Conservation (phyloP, 768 basidiomycete species). For the Fomitopsis serialis region DNA sequence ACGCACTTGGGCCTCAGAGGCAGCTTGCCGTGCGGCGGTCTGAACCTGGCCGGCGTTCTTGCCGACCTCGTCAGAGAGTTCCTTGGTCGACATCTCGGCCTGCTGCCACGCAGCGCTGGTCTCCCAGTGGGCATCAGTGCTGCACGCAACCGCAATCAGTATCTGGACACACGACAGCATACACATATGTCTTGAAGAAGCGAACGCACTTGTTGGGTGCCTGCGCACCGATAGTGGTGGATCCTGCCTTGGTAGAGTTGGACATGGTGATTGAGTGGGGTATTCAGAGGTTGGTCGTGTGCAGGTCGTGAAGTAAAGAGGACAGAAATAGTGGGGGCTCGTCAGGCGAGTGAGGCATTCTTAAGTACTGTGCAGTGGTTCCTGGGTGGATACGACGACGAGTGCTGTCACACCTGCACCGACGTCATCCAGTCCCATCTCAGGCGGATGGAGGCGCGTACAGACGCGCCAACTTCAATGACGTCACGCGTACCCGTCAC, state of each 20-base stretch:
- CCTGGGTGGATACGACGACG: not conserved
- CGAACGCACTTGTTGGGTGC: conserved; percentile 6
- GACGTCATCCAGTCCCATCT: not conserved
- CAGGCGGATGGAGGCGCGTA: too few relatives aligned
- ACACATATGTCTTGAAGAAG: not conserved
- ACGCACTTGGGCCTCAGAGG: conserved; percentile 46
- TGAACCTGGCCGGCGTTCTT: conserved; percentile 40
- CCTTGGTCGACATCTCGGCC: conserved; percentile 38
- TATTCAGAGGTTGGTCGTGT: not conserved
- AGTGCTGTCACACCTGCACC: not conserved
- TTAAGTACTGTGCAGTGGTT: not conserved
- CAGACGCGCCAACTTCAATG: not conserved
- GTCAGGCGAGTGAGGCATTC: not conserved
- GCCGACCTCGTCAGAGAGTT: conserved; percentile 39
- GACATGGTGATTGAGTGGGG: not conserved
- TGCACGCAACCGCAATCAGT: conserved; percentile 2
- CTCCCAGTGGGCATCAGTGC: conserved; percentile 32
- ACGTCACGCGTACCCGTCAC: not conserved
- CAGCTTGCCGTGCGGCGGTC: conserved; percentile 46
- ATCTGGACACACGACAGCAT: conserved; percentile 2
- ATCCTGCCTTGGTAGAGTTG: conserved; percentile 2
- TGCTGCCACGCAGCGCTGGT: conserved; percentile 54
- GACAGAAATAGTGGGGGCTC: not conserved
- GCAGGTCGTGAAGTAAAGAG: not conserved
- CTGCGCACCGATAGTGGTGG: not conserved